Evolutionary conservation across 164 flowering plant genomes (phyloP), one percentile per base, ranked within the genome.

Genomic region (Liriodendron chinense): DNA sequence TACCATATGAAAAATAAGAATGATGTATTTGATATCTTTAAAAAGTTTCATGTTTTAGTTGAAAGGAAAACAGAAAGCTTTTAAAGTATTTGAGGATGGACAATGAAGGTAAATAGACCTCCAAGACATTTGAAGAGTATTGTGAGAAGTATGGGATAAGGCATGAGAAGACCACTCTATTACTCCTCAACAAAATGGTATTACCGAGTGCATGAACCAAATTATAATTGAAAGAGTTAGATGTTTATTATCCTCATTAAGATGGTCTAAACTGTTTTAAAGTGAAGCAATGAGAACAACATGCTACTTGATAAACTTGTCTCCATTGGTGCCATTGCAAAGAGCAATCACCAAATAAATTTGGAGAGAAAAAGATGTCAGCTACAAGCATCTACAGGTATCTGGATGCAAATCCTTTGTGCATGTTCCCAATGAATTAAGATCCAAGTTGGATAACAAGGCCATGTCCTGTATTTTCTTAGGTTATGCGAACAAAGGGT

Each of bases 31-130:
- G 9, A 57, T 0, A 28, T 28, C 28, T 59, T 59, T 13, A 59
- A 16, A 22, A 28, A 14, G 2, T 62, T 72, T 3, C 75, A 72
- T 62, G 24, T 62, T 43, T 8, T 14, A 7, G 24, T 72, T 26
- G 23, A 72, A 62, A 59, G 50, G 16, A 50, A 72, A 48, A 9
- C 25, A 13, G 6, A 26, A 62, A 72, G 68, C 10, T 10, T 3
- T 26, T 62, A 26, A 72, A 61, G 12, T 57, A 4, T n/a, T 25
- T 72, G 4, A 23, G 26, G 16, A 72, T 50, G 16, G 66, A 72
- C 21, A 72, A 72, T 56, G 74, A 65, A 6, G 66, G 74, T 53
- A 47, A 72, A 47, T 72, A 72, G 47, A 72, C 65, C 28, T 53
- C 47, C 56, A 53, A 7, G 34, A 10, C 43, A 3, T 72, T 72